Evolutionary conservation across 2,329 filamentous ascomycete species (phyloP), one percentile per base, ranked within the genome.

Genomic region (Graphilbum fragrans): DNA sequence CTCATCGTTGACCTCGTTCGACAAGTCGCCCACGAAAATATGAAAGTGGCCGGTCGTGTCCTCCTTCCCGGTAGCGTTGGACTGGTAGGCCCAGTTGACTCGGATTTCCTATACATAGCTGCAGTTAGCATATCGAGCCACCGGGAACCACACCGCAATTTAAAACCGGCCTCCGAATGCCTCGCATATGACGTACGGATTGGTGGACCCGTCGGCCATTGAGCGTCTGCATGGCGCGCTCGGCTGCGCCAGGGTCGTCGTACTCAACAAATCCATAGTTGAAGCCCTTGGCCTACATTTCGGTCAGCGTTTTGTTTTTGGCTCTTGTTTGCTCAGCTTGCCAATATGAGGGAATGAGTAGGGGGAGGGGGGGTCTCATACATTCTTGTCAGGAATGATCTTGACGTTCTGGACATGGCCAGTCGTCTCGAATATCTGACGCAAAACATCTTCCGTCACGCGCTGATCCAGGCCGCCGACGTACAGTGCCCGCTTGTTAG

Each of bases 261-360:
- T 95, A 98, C 63, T 98, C 92, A 50, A 98, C 84, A 58, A 98
- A 98, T 20, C 92, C 92, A 64, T 98, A 98, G 70, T 98, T 98
- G 71, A 86, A 93, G 37, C 92, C 92, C 72, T 96, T 94, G 52
- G 82, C 83, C 77, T 94, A 65, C 51, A 17, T 32, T 21, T 14
- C 18, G 12, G 29, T 42, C 16, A 34, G 38, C 29, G 21, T 12
- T 18, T 19, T 17, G 11, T 2, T 8, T 12, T 16, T 20, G 16
- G 16, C 33, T 6, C 12, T 29, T 3, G 29, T 5, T 18, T 2
- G 5, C 18, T 27, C 25, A 27, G 7, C 21, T 22, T 17, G 27
- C 23, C n/a, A 41, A 33, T 7, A 21, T 23, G n/a, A 10, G n/a
- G 32, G 36, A 27, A 27, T 27, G 23, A 27, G 23, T 27, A 14